These are phyloP conservation scores for Shiraia bambusicola DNA, from an alignment of 2,329 filamentous ascomycete genomes.

Conservation along the genomic window DNA sequence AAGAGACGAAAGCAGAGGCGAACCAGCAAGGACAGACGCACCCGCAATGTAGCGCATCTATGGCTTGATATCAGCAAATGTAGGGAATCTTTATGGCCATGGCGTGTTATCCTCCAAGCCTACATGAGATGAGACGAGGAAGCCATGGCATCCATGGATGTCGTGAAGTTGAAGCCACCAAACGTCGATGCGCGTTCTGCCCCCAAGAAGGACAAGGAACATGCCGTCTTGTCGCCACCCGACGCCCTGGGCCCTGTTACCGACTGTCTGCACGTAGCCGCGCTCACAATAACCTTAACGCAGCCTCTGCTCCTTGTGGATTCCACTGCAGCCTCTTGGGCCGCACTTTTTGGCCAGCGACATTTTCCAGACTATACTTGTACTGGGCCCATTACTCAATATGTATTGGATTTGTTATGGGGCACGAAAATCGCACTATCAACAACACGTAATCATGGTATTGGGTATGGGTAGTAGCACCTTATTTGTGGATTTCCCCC, in stretches of 20 bases:
- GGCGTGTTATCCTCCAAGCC: neutral
- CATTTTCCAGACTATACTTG: slow-evolving; percentile 9
- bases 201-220: slow-evolving; percentile 8
- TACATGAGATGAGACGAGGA: slow-evolving; percentile 1
- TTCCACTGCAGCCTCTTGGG: slow-evolving; percentile 22
- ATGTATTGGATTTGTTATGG: neutral
- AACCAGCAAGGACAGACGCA: neutral
- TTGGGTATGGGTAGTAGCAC: neutral
- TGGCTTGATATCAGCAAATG: too few relatives aligned
- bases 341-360: slow-evolving; percentile 12
- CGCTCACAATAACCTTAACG: slow-evolving; percentile 32
- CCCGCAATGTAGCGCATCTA: too few relatives aligned
- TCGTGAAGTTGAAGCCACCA: slow-evolving; percentile 8
- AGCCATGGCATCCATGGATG: too few relatives aligned
- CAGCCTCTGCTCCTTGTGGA: slow-evolving; percentile 31
- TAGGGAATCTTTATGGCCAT: too few relatives aligned
- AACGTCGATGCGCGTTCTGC: slow-evolving; percentile 4
- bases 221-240: slow-evolving; percentile 9
- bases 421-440: too few relatives aligned
- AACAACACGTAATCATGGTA: neutral
- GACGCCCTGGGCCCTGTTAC: slow-evolving; percentile 15
- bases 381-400: slow-evolving; percentile 1
- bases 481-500: neutral
- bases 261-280: slow-evolving; percentile 15
- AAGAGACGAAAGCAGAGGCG: neutral